Base-by-base conservation (phyloP, 139 green algal species). In the Coelastrella sp. region DNA sequence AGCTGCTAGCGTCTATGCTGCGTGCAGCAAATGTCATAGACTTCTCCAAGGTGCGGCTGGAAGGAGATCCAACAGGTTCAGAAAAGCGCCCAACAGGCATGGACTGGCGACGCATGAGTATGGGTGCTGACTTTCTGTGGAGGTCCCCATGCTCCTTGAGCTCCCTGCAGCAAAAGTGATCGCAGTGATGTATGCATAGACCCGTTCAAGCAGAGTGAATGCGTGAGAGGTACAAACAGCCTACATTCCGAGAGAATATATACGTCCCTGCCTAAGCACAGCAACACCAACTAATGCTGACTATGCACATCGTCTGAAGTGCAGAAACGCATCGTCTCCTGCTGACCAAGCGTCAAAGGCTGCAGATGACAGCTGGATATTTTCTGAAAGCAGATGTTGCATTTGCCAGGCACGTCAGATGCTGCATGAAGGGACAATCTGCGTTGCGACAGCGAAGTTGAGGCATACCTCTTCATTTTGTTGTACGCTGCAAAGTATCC, bases 401-500 rank as follows among this genome's bases (percentile, higher is more conserved):
- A 49, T 49, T 49, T 49, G 35, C 35, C 35, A 49, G 35, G 35
- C 35, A 49, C 35, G 35, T 49, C 35, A 49, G 35, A 49, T 49
- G 35, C 35, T 49, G 35, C 35, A 49, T 49, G 35, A 5, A 49
- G 35, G 35, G 35, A 49, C 35, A 49, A 49, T 49, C 3, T 49
- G 35, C 35, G 35, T 49, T 49, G 35, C 35, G 35, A 49, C 35
- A 49, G 35, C 35, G 35, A 49, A 49, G 78, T 61, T 27, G 27
- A 56, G 19, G 61, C 79, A 57, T 24, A 85, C 79, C 70, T 85
- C 58, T 85, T 85, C 79, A 85, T 85, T 27, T 85, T 85, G 79
- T n/a, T 70, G 79, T 85, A 85, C 20, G 79, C 57, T 72, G 79
- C 79, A 70, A 85, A 85, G 57, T 85, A 85, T n/a, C 79, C 79